Evolutionary conservation across 257 asterid species (phyloP).

Genomic region (Eucommia ulmoides): DNA sequence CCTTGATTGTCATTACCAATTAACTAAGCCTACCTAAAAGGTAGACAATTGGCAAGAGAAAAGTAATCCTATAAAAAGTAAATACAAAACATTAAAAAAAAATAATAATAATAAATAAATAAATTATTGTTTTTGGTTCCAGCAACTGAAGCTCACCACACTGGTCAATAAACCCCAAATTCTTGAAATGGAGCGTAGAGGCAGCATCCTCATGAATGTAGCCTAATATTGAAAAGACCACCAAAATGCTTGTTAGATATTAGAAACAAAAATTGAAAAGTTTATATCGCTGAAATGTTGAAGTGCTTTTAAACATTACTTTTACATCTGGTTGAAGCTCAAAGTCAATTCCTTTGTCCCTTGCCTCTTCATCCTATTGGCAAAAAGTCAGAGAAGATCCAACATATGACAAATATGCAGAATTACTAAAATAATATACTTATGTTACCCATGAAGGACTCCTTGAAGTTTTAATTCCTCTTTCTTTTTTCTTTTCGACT

Average conservation of each 20-base stretch:
- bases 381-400: slow-evolving; percentile 19
- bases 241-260: background rate
- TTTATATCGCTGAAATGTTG: background rate
- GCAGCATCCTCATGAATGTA: slow-evolving; percentile 62
- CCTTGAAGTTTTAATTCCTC: too few relatives aligned
- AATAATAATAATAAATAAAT: background rate
- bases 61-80: background rate
- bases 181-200: slow-evolving; percentile 81
- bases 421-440: background rate
- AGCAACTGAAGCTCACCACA: slow-evolving; percentile 41
- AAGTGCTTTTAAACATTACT: slow-evolving; percentile 28
- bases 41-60: background rate
- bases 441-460: too few relatives aligned
- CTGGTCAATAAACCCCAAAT: slow-evolving; percentile 68
- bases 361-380: slow-evolving; percentile 67
- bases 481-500: too few relatives aligned
- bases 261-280: background rate
- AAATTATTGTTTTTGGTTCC: slow-evolving; percentile 10
- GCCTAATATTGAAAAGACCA: slow-evolving; percentile 38
- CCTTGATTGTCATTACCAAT: too few relatives aligned
- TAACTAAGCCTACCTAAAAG: too few relatives aligned
- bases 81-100: background rate
- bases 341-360: slow-evolving; percentile 53
- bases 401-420: slow-evolving; percentile 1
- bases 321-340: slow-evolving; percentile 85